Evolutionary conservation across 257 asterid species (phyloP).

Genomic region (Primulina huaijiensis): DNA sequence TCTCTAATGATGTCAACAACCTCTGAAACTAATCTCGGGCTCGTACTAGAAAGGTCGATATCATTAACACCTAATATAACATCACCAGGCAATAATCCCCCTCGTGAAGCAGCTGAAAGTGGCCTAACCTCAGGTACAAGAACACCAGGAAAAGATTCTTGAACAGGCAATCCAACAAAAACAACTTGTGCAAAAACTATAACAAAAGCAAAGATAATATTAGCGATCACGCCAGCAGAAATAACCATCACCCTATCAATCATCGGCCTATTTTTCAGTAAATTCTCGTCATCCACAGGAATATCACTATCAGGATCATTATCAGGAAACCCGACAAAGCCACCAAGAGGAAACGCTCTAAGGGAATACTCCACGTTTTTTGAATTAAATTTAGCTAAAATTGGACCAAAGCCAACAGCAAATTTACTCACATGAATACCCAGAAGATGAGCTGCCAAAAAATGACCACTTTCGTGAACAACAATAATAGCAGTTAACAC

Average conservation of each 20-base stretch:
- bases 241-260: conserved; percentile 80
- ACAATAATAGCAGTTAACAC: conserved; percentile 81
- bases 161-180: conserved; percentile 94
- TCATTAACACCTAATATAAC: conserved; percentile 73
- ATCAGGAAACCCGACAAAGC: conserved; percentile 97
- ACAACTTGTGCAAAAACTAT: conserved; percentile 72
- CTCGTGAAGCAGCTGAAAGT: conserved; percentile 80
- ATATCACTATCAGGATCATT: conserved; percentile 94
- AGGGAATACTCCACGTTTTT: conserved; percentile 87
- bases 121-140: conserved; percentile 95
- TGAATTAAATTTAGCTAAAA: conserved; percentile 76
- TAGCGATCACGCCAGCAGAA: conserved; percentile 96
- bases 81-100: conserved; percentile 82
- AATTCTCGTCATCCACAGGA: conserved; percentile 77
- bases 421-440: conserved; percentile 97
- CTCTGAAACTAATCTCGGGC: conserved; percentile 75
- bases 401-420: conserved; percentile 96
- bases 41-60: conserved; percentile 43
- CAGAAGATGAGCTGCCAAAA: conserved; percentile 85
- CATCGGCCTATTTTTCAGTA: conserved; percentile 82
- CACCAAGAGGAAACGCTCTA: conserved; percentile 96
- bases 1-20: conserved; percentile 70
- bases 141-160: conserved; percentile 94
- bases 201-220: conserved; percentile 68
- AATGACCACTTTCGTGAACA: conserved; percentile 93